Evolutionary conservation across 176 grass and related monocot genomes (phyloP).

Genomic region (Bothriochloa decipiens): DNA sequence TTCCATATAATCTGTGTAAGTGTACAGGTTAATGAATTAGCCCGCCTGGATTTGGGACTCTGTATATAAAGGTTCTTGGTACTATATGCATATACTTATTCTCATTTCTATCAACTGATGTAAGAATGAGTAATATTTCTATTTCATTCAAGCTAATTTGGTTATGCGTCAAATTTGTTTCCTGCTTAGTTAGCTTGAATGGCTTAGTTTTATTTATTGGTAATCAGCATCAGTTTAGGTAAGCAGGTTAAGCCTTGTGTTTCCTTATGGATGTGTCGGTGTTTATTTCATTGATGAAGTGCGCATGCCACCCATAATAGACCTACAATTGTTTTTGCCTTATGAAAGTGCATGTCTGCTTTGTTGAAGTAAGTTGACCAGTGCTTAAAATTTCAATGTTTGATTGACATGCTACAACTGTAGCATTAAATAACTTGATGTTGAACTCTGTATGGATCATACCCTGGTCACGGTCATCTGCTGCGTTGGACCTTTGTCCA

Average conservation of each 20-base stretch:
- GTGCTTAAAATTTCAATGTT: background rate
- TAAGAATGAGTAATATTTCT: background rate
- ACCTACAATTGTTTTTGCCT: constrained; percentile 36
- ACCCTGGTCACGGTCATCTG: background rate
- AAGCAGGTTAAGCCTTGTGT: constrained; percentile 31
- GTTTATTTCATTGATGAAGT: constrained; percentile 16
- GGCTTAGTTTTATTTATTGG: background rate
- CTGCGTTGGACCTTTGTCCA: background rate
- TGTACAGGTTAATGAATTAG: background rate
- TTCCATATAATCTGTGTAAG: background rate
- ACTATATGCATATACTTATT: background rate
- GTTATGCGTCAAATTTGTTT: background rate
- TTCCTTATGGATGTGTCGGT: constrained; percentile 14
- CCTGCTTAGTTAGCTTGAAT: constrained; percentile 12
- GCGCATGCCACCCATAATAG: constrained; percentile 8
- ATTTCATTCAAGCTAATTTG: constrained; percentile 4
- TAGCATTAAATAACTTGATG: background rate
- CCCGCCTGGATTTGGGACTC: no score
- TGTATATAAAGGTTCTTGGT: background rate
- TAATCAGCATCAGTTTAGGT: background rate
- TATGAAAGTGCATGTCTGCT: background rate
- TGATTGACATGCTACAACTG: background rate
- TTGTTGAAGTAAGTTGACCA: constrained; percentile 36
- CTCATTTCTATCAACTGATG: background rate
- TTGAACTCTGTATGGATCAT: constrained; percentile 27